Conservation (phyloP, 257 asterid genomes). For the Cynanchum wilfordii region DNA sequence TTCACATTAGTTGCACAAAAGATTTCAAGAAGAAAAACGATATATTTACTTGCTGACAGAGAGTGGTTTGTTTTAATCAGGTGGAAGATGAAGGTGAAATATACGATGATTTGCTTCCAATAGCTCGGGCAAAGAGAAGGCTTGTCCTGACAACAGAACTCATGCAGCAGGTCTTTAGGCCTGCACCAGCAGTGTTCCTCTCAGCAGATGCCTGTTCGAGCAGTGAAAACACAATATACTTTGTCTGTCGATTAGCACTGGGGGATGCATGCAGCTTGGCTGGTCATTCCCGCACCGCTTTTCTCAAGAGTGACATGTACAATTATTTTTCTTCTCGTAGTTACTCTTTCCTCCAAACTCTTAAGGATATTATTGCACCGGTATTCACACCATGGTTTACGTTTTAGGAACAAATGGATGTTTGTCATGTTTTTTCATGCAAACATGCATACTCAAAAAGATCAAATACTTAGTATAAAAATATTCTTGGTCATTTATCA, state of each 20-base stretch:
- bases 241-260: conserved; percentile 55
- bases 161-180: conserved; percentile 59
- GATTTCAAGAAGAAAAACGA: neutral
- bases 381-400: neutral
- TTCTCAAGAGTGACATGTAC: conserved; percentile 35
- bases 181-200: conserved; percentile 42
- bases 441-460: neutral
- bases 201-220: conserved; percentile 43
- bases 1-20: neutral
- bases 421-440: neutral
- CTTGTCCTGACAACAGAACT: conserved; percentile 53
- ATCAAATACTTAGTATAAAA: neutral
- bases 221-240: conserved; percentile 46
- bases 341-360: neutral
- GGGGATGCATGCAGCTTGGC: conserved; percentile 66
- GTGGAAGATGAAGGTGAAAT: conserved; percentile 35
- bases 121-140: conserved; percentile 54
- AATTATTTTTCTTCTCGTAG: conserved; percentile 13
- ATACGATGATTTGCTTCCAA: conserved; percentile 32
- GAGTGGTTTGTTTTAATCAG: conserved; percentile 29
- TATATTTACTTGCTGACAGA: neutral
- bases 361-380: neutral
- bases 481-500: neutral
- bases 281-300: conserved; percentile 16
- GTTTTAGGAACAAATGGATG: neutral